Evolutionary conservation across 352 stramenopile species (phyloP).

Genomic region (Phytophthora quininea): DNA sequence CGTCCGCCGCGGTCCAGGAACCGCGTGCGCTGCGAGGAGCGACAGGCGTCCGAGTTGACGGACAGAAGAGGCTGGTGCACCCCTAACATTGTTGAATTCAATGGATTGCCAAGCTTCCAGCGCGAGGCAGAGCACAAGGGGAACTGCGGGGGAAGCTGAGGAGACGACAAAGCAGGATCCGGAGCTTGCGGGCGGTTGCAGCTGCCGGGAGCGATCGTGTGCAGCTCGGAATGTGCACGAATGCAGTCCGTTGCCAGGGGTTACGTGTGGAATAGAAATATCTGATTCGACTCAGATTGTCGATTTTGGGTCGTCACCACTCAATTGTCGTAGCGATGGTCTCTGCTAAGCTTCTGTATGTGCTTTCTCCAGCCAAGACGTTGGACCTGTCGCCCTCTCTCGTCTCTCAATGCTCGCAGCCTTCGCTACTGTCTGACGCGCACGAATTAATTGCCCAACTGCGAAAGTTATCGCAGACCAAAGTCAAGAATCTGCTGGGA

Average conservation of each 20-base stretch:
- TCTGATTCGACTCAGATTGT: too few species aligned
- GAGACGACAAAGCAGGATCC: too few species aligned
- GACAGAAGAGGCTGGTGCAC: constrained; percentile 48
- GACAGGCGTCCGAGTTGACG: constrained; percentile 13
- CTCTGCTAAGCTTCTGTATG: constrained; percentile 59
- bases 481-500: constrained; percentile 83
- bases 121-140: too few species aligned
- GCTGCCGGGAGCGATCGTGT: too few species aligned
- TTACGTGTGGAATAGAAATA: too few species aligned
- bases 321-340: constrained; percentile 9
- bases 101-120: too few species aligned
- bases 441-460: constrained; percentile 66
- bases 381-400: constrained; percentile 63
- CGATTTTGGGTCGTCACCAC: neutral
- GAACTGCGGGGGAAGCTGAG: too few species aligned
- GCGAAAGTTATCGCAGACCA: constrained; percentile 59
- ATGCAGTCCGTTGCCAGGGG: too few species aligned
- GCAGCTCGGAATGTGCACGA: too few species aligned
- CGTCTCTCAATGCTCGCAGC: constrained; percentile 43
- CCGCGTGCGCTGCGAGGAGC: constrained; percentile 19
- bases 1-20: constrained; percentile 71
- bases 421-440: constrained; percentile 62
- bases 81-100: constrained; percentile 21
- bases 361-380: constrained; percentile 92
- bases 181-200: too few species aligned